Percentiles rank a stretch among this genome's conserved stretches.
Conservation (phyloP, 1,139 yeast species). For the Saccharomyces hybrid region DNA sequence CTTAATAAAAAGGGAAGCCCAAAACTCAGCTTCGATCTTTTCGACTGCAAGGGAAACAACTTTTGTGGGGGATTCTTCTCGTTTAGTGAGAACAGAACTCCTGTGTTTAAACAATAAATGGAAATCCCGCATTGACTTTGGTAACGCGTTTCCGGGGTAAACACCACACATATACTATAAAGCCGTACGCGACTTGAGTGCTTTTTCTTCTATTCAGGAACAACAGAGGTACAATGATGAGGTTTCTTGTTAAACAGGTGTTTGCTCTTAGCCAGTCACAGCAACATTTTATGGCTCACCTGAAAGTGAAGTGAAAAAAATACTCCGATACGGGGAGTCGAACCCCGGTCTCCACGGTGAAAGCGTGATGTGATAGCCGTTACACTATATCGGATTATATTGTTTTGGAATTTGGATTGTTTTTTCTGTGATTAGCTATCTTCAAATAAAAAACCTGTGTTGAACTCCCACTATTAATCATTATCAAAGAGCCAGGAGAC, state of each 20-base stretch:
- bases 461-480: too few relatives aligned
- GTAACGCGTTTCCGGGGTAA: slow-evolving; percentile 1
- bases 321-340: slow-evolving; percentile 1
- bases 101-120: not conserved
- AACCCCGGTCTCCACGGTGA: not conserved
- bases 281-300: too few relatives aligned
- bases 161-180: not conserved
- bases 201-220: not conserved
- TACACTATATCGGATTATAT: not conserved
- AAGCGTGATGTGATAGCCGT: slow-evolving; percentile 1
- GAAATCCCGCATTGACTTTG: not conserved
- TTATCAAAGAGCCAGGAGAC: too few relatives aligned
- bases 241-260: not conserved
- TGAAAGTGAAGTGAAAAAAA: too few relatives aligned
- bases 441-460: too few relatives aligned
- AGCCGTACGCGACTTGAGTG: not conserved
- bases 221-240: not conserved
- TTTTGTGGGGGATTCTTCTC: not conserved
- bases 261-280: too few relatives aligned
- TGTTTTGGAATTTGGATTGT: too few relatives aligned
- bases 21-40: not conserved
- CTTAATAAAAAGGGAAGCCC: not conserved
- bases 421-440: too few relatives aligned
- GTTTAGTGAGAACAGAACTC: not conserved
- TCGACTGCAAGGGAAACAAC: not conserved